A percentile compares a stretch with the other conserved stretches of the same genome.
Evolutionary conservation across 768 basidiomycete genomes (phyloP).

Genomic region (Podaxis sp.): DNA sequence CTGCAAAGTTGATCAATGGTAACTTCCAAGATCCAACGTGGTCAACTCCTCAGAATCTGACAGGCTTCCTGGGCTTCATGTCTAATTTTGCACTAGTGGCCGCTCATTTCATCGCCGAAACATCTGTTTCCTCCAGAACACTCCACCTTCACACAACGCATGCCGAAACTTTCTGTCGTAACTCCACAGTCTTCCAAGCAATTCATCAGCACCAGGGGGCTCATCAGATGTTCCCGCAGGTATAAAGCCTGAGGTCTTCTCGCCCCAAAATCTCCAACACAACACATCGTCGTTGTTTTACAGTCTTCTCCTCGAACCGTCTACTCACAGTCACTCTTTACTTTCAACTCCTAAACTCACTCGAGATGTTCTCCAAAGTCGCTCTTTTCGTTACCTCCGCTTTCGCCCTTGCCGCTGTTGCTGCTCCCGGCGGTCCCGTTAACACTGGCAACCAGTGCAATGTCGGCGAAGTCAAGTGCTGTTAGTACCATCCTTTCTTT

Average conservation of each 20-base stretch:
- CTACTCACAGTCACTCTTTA: slow-evolving; percentile 5
- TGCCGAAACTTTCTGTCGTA: not conserved
- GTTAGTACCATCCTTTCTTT: not conserved
- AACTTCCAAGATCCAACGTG: not conserved
- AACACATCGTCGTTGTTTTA: slow-evolving; percentile 3
- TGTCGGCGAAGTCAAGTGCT: slow-evolving; percentile 12
- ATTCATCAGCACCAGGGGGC: not conserved
- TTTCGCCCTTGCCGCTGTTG: slow-evolving; percentile 13
- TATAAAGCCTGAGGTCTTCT: not conserved
- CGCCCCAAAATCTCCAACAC: not conserved
- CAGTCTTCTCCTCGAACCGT: not conserved
- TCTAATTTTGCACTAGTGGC: not conserved
- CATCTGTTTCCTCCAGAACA: not conserved
- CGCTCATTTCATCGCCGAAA: slow-evolving; percentile 3
- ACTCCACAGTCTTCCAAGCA: not conserved
- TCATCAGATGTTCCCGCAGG: not conserved
- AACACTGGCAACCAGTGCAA: slow-evolving; percentile 8
- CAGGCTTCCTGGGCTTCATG: not conserved
- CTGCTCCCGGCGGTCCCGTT: slow-evolving; percentile 8
- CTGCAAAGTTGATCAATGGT: not conserved
- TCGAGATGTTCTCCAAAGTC: slow-evolving; percentile 17
- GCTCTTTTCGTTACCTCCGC: slow-evolving; percentile 13
- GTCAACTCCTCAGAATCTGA: not conserved
- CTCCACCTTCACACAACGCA: not conserved
- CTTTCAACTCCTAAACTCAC: slow-evolving; percentile 2